A percentile compares a stretch with the other conserved stretches of the same genome.
Conservation (phyloP, 116 monocot genomes). For the Dioscorea cayenensis region DNA sequence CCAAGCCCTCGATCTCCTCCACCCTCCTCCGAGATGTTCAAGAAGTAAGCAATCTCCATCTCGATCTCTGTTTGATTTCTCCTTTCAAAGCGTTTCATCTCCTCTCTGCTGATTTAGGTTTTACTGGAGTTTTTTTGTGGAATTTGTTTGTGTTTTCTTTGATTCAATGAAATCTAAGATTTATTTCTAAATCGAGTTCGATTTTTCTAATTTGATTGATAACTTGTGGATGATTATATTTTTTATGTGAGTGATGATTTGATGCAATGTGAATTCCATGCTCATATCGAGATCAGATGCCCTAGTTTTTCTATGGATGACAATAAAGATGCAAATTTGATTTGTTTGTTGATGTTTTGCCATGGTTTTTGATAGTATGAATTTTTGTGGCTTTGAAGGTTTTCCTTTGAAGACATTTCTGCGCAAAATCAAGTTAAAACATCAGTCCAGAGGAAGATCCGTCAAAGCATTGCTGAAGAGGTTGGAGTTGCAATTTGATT, state of each 20-base stretch:
- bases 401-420: conserved; percentile 87
- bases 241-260: no score
- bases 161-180: background rate
- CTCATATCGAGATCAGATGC: background rate
- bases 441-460: conserved; percentile 81
- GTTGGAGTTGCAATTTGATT: conserved; percentile 14
- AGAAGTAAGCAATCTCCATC: background rate
- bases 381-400: conserved; percentile 17
- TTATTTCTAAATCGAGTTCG: no score
- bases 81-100: no score
- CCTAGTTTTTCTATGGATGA: background rate
- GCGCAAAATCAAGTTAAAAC: conserved; percentile 98
- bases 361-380: background rate
- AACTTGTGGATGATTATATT: no score
- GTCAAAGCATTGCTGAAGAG: conserved; percentile 91
- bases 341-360: background rate
- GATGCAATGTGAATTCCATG: background rate
- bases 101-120: background rate
- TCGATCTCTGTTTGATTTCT: background rate
- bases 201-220: no score
- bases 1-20: background rate
- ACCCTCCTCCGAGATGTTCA: background rate
- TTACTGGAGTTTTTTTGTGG: background rate
- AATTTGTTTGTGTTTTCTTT: background rate
- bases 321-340: background rate